Evolutionary conservation across 495 filamentous ascomycete genomes (phyloP), one percentile per base, ranked within the genome.

Genomic region (Aspergillus taichungensis): DNA sequence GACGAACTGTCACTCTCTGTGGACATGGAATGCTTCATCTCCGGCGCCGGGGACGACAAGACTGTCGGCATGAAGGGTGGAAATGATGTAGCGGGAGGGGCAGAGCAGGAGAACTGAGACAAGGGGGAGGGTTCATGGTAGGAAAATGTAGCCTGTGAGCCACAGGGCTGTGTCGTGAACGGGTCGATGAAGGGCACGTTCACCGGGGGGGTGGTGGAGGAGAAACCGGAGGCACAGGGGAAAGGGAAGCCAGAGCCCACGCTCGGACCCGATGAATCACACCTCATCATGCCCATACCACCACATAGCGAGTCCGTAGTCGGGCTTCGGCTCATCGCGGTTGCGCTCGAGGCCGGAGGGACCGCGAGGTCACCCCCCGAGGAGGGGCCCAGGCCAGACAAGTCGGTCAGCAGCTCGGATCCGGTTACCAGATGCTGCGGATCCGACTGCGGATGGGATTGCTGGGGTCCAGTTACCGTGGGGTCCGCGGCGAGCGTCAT

Each of bases 291-390:
- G 46, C 60, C 60, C 38, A 75, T 54, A n/a, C 57, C 63, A 44
- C 65, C 62, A 40, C 65, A 69, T 31, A 75, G 52, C 27, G 67
- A 67, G 38, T 70, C 69, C 36, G 67, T 63, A 6, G 64, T 72
- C 11, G 57, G 62, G 45, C 64, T 70, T 42, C 73, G 62, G 28
- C 61, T 73, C 73, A 76, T 75, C 24, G 64, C 60, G 14, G 63
- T 50, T 11, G 66, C 62, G 10, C 50, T 37, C 13, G 46, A 33
- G 13, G 50, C 14, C 28, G 59, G 42, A 18, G 49, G 32, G 41
- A 49, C 18, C 44, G 51, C 24, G 53, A 54, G 52, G 51, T 57
- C 53, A 32, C 42, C 32, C 55, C 50, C 29, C 6, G 51, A 43
- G 45, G 50, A 18, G n/a, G 41, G 36, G 6, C 53, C 34, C 41